Evolutionary conservation across 2,329 filamentous ascomycete species (phyloP).

Genomic region (Sporothrix brasiliensis): DNA sequence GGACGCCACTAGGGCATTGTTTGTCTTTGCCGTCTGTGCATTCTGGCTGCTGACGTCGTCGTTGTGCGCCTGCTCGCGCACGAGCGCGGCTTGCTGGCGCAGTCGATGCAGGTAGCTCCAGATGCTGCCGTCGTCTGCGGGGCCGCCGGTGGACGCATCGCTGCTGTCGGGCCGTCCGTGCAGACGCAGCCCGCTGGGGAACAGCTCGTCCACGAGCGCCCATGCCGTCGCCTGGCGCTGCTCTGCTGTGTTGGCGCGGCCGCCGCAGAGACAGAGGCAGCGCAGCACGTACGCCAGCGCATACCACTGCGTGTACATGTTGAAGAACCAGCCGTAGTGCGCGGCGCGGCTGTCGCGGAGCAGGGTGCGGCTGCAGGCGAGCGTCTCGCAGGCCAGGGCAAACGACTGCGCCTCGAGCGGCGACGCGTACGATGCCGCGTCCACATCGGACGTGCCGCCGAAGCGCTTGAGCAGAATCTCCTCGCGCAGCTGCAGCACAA

Average conservation of each 20-base stretch:
- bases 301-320: conserved; percentile 28
- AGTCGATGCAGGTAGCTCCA: conserved; percentile 15
- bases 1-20: no score
- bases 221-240: neutral
- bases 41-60: no score
- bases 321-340: conserved; percentile 18
- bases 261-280: neutral
- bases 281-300: conserved; percentile 26
- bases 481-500: conserved; percentile 25
- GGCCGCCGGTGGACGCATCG: no score
- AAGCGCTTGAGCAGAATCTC: neutral
- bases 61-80: neutral
- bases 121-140: conserved; percentile 14
- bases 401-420: neutral
- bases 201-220: conserved; percentile 7
- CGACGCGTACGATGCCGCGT: neutral
- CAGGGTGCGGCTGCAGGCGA: conserved; percentile 6
- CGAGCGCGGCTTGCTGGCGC: neutral
- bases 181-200: conserved; percentile 1
- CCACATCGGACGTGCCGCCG: neutral
- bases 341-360: neutral
- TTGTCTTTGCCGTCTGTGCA: no score
- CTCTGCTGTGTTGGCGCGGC: neutral
- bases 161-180: neutral
- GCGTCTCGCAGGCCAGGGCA: neutral